Evolutionary conservation across 1,139 yeast genomes (phyloP), one percentile per base, ranked within the genome.

Genomic region (Saccharomyces hybrid): DNA sequence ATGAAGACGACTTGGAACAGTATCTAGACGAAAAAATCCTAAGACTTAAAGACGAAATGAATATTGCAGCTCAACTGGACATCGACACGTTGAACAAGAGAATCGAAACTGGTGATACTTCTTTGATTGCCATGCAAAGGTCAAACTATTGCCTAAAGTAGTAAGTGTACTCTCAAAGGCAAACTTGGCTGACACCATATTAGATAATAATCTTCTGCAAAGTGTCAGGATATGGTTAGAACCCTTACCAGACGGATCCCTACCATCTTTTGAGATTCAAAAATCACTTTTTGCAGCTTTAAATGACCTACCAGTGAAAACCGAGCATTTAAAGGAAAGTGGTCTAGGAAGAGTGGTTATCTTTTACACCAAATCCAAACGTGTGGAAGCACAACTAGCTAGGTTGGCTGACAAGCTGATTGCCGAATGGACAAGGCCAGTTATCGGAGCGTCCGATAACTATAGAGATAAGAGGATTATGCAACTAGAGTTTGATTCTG

Each of bases 341-440:
- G 98, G 98, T 2, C 80, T 95, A 53, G 99, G 99, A 26, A 89
- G 91, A 71, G 91, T 95, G 31, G 81, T 95, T 63, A 80, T 93
- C n/a, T 95, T 91, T 66, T 95, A 95, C 72, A 97, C 93, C 70
- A 82, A 91, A 67, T 84, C 95, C 48, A 87, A 86, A 69, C 82
- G 95, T 65, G 96, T 96, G 16, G 98, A 93, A 71, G 86, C 88
- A 47, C 77, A 80, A 53, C 81, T 95, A 68, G 90, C 91, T 70
- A 84, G 95, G 66, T 78, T 85, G 50, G 99, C 96, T 5, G 98
- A 93, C 69, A 83, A 84, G 67, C 76, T 95, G 57, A 86, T 95
- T 63, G 96, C 97, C 38, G 95, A 90, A 70, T 93, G 99, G 99
- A 93, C 98, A 7, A 82, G 99, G 71, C 99, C 99, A 44, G 90